Conservation (phyloP, 2,329 filamentous ascomycete species). For the Pseudogymnoascus destructans region DNA sequence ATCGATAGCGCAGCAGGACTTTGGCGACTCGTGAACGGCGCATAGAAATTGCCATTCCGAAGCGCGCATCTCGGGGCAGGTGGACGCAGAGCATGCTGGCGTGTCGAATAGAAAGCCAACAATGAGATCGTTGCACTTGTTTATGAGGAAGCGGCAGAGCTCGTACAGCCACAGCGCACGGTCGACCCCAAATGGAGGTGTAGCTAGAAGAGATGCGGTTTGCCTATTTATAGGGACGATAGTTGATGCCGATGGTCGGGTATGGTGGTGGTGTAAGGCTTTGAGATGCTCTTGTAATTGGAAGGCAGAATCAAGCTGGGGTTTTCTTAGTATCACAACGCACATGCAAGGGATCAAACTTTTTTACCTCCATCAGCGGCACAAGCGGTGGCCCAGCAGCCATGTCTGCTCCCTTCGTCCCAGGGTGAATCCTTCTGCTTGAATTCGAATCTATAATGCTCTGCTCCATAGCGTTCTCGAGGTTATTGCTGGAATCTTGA, state of each 20-base stretch:
- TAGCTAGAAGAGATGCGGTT: conserved; percentile 62
- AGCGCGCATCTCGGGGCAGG: conserved; percentile 96
- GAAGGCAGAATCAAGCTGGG: conserved; percentile 87
- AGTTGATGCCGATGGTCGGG: conserved; percentile 42
- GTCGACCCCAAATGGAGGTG: conserved; percentile 70
- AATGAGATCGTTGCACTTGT: conserved; percentile 86
- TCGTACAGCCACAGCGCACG: conserved; percentile 93
- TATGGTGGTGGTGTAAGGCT: conserved; percentile 75
- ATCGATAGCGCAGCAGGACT: conserved; percentile 95
- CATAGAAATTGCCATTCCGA: conserved; percentile 99
- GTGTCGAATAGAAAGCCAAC: conserved; percentile 85
- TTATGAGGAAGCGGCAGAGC: conserved; percentile 87
- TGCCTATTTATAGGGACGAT: conserved; percentile 61
- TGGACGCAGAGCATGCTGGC: conserved; percentile 75
- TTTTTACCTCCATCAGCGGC: conserved; percentile 63
- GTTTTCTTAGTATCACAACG: conserved; percentile 16
- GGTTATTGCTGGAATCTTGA: conserved; percentile 43
- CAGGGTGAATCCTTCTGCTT: conserved; percentile 75
- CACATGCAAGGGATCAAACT: conserved; percentile 8
- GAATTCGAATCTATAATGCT: conserved; percentile 58
- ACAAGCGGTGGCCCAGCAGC: conserved; percentile 79
- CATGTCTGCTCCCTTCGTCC: conserved; percentile 88
- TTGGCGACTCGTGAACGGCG: conserved; percentile 91
- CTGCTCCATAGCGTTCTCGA: conserved; percentile 45
- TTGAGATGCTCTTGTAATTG: conserved; percentile 96